phyloP scores from a whole-genome alignment of 2,329 filamentous ascomycete species.

The Fusarium foetens region DNA sequence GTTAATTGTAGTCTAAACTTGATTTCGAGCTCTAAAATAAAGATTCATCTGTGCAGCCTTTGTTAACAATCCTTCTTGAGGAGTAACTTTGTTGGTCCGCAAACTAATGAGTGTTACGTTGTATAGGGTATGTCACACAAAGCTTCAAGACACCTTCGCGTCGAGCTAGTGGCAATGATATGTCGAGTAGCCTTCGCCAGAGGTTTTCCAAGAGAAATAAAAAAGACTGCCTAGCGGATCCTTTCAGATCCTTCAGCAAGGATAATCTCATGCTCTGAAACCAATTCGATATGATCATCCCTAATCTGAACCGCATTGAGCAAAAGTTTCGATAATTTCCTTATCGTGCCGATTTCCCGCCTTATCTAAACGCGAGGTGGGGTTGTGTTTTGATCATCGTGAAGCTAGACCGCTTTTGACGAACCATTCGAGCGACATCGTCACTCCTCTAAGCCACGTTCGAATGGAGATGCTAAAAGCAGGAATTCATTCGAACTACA shows the following conservation, averaged over 20 bases:
- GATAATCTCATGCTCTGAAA: neutral
- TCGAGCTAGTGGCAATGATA: neutral
- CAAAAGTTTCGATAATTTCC: neutral
- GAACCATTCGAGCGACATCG: conserved; percentile 2
- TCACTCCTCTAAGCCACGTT: conserved; percentile 15
- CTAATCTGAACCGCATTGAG: neutral
- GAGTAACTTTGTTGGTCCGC: neutral
- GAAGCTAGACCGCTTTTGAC: neutral
- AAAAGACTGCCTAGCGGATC: neutral
- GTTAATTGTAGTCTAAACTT: fast-evolving
- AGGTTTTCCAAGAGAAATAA: neutral
- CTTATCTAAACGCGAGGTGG: conserved; percentile 11
- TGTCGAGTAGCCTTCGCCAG: neutral
- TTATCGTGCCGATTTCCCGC: neutral
- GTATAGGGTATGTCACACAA: neutral
- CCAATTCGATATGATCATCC: neutral
- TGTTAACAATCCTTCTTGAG: no score
- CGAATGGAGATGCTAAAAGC: neutral
- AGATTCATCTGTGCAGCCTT: fast-evolving
- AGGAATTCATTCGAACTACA: neutral
- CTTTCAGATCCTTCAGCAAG: neutral
- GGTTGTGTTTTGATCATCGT: neutral
- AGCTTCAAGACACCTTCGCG: neutral
- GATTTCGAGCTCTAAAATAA: neutral
- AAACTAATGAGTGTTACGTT: neutral